Evolutionary conservation across 2,329 filamentous ascomycete genomes (phyloP).

Genomic region (Fusarium citri): DNA sequence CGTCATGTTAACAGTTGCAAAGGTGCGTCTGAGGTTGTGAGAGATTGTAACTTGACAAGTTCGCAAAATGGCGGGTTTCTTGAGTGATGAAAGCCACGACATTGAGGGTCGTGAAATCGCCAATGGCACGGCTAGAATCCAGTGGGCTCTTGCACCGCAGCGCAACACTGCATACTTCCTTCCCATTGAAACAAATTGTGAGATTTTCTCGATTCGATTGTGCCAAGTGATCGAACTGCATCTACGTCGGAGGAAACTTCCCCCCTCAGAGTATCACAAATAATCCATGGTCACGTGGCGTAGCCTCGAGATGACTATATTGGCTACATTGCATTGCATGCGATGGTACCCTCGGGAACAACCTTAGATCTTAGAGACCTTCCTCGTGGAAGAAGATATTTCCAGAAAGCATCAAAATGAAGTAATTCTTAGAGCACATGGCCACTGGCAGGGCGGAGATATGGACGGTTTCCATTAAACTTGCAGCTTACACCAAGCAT

Average conservation of each 20-base stretch:
- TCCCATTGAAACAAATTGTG: slow-evolving; percentile 20
- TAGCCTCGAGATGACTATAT: not conserved
- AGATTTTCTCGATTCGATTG: not conserved
- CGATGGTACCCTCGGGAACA: not conserved
- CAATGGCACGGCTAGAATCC: slow-evolving; percentile 24
- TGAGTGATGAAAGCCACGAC: slow-evolving; percentile 46
- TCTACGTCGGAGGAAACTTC: not conserved
- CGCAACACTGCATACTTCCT: not conserved
- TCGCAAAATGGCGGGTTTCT: slow-evolving; percentile 43
- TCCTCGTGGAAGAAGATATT: not conserved
- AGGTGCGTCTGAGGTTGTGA: slow-evolving; percentile 44
- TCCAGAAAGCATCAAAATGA: not conserved
- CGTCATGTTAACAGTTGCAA: slow-evolving; percentile 50
- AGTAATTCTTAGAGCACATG: not conserved
- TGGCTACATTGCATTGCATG: not conserved
- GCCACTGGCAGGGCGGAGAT: not conserved
- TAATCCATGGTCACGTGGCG: slow-evolving; percentile 8
- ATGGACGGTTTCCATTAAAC: not conserved
- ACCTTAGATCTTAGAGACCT: not conserved
- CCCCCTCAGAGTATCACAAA: not conserved
- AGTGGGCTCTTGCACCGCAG: slow-evolving; percentile 20
- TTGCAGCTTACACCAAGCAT: not conserved
- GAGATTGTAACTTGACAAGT: slow-evolving; percentile 40
- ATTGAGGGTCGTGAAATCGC: slow-evolving; percentile 38
- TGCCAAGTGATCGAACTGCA: not conserved